A percentile compares a stretch with the other conserved stretches of the same genome.
phyloP scores from a whole-genome alignment of 2,329 filamentous ascomycete species.

The Coleophoma eucalyptorum region DNA sequence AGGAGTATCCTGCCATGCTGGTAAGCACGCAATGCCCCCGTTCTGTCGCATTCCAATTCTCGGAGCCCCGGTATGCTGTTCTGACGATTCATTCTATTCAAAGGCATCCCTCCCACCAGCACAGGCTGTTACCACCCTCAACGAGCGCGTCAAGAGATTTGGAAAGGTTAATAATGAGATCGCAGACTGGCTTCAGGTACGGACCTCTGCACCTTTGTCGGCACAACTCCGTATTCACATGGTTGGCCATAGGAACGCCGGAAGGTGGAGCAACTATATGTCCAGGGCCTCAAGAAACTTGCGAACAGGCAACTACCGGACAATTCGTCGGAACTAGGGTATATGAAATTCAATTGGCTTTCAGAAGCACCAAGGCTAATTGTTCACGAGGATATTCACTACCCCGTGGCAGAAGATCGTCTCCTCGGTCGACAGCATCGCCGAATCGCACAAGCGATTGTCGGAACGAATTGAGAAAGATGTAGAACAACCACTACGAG shows the following conservation, averaged over 20 bases:
- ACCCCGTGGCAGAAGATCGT: conserved; percentile 87
- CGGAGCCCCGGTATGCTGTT: conserved; percentile 8
- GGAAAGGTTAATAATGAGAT: conserved; percentile 83
- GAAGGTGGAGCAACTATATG: conserved; percentile 87
- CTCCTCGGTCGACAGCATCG: conserved; percentile 73
- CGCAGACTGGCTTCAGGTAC: conserved; percentile 94
- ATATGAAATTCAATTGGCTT: conserved; percentile 26
- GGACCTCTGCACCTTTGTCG: not conserved
- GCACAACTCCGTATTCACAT: conserved; percentile 16
- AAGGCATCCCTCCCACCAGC: conserved; percentile 77
- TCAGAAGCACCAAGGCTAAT: conserved; percentile 15
- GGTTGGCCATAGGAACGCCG: conserved; percentile 70
- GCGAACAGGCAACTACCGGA: conserved; percentile 71
- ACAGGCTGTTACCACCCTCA: conserved; percentile 78
- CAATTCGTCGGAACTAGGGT: conserved; percentile 82
- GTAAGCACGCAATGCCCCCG: conserved; percentile 47
- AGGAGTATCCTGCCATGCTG: conserved; percentile 93
- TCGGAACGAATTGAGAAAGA: conserved; percentile 82
- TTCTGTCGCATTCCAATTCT: conserved; percentile 13
- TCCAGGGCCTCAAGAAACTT: conserved; percentile 76
- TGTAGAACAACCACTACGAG: conserved; percentile 78
- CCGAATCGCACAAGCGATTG: conserved; percentile 78
- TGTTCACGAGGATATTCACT: conserved; percentile 71
- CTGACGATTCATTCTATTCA: conserved; percentile 13
- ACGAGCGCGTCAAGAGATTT: conserved; percentile 85